Conservation (phyloP, 2,329 filamentous ascomycete genomes). For the Hypoxylon sp. region DNA sequence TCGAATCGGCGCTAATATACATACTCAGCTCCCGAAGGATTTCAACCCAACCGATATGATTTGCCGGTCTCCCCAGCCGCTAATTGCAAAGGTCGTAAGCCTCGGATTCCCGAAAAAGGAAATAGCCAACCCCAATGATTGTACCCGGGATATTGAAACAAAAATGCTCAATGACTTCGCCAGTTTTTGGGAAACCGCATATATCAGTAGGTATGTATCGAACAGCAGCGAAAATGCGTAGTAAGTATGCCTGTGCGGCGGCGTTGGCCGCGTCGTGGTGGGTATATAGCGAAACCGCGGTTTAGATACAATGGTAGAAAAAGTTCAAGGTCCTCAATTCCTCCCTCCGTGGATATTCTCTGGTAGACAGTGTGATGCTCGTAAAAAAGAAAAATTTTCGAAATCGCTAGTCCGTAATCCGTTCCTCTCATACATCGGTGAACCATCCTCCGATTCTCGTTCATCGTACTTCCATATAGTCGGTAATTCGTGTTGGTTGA, state of each 20-base stretch:
- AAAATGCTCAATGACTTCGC: slow-evolving; percentile 20
- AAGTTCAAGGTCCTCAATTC: slow-evolving; percentile 31
- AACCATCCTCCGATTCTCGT: slow-evolving; percentile 32
- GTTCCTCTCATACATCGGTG: slow-evolving; percentile 34
- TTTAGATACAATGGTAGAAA: slow-evolving; percentile 42
- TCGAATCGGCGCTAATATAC: slow-evolving; percentile 20
- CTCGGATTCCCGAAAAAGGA: slow-evolving; percentile 5
- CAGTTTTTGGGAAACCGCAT: slow-evolving; percentile 37
- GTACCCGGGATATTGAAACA: slow-evolving; percentile 7
- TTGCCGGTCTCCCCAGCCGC: not conserved
- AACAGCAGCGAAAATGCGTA: slow-evolving; percentile 27
- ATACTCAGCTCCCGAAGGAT: slow-evolving; percentile 28
- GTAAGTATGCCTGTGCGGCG: slow-evolving; percentile 19
- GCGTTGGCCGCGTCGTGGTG: slow-evolving; percentile 41
- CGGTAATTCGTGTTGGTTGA: slow-evolving; percentile 7
- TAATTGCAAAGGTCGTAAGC: slow-evolving; percentile 4
- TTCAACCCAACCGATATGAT: slow-evolving; percentile 10
- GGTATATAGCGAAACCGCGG: slow-evolving; percentile 47
- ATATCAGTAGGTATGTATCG: slow-evolving; percentile 32
- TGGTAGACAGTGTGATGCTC: slow-evolving; percentile 32
- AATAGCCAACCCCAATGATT: slow-evolving; percentile 11
- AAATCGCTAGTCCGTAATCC: slow-evolving; percentile 35
- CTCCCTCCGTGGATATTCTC: slow-evolving; percentile 28
- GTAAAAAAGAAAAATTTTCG: slow-evolving; percentile 33
- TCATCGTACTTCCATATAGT: slow-evolving; percentile 29